phyloP scores from a whole-genome alignment of 164 flowering plant genomes.

The Amborella trichopoda region DNA sequence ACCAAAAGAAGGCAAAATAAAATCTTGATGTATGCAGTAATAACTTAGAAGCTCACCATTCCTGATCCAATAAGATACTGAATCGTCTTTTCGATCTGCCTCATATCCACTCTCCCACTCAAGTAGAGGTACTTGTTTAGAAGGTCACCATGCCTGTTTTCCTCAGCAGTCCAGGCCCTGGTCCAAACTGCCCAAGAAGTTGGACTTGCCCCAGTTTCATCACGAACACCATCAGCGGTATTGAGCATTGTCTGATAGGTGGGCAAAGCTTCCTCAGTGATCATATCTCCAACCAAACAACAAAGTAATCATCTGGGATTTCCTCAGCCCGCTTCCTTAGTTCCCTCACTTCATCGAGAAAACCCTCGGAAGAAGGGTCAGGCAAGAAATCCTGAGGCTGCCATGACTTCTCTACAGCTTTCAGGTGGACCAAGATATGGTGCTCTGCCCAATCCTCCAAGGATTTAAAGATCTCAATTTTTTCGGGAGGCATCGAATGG shows the following conservation, averaged over 20 bases:
- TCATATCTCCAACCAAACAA: constrained; percentile 69
- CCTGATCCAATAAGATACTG: constrained; percentile 71
- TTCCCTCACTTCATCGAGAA: constrained; percentile 49
- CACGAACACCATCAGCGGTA: constrained; percentile 48
- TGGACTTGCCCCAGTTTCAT: constrained; percentile 69
- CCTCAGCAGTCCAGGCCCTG: constrained; percentile 67
- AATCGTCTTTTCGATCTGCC: constrained; percentile 59
- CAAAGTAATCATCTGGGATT: constrained; percentile 61
- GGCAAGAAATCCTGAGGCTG: constrained; percentile 75
- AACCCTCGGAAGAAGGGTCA: constrained; percentile 49
- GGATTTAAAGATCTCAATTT: constrained; percentile 52
- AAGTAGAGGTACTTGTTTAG: constrained; percentile 59
- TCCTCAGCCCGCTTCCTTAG: constrained; percentile 50
- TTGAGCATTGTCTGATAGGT: constrained; percentile 40
- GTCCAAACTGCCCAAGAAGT: constrained; percentile 75
- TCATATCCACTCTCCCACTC: constrained; percentile 63
- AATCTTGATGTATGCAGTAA: constrained; percentile 1
- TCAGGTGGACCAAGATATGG: constrained; percentile 39
- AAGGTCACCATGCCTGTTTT: constrained; percentile 52
- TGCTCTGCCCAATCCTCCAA: constrained; percentile 61
- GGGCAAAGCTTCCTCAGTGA: constrained; percentile 54
- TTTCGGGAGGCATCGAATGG: constrained; percentile 65
- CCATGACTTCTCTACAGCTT: constrained; percentile 69
- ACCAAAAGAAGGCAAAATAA: too few species aligned
- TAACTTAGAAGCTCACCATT: constrained; percentile 72